Conservation (phyloP, 768 basidiomycete species). For the Mycena pura region DNA sequence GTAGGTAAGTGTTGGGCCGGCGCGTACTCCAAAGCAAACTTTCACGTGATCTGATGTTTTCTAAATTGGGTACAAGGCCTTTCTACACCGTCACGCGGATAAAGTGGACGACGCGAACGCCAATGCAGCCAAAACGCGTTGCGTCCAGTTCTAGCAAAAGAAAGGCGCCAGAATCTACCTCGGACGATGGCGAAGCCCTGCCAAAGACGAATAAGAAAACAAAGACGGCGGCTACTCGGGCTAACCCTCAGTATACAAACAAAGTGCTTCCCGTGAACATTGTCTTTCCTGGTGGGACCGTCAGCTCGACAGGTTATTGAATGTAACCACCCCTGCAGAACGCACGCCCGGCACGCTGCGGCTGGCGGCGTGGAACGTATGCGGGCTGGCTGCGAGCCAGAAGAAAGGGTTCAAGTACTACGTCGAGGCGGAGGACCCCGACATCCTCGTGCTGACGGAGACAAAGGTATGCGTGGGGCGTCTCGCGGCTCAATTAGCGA, state of each 20-base stretch:
- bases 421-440: conserved; percentile 85
- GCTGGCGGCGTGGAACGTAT: conserved; percentile 82
- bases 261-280: conserved; percentile 72
- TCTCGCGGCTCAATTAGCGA: not conserved
- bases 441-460: conserved; percentile 84
- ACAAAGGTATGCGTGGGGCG: conserved; percentile 65
- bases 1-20: no score
- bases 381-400: conserved; percentile 73
- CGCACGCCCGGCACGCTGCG: conserved; percentile 54
- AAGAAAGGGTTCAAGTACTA: conserved; percentile 90
- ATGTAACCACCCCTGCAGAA: not conserved
- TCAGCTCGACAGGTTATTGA: no score
- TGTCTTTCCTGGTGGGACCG: conserved; percentile 51
- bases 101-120: not conserved
- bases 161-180: conserved; percentile 21
- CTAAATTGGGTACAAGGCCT: no score
- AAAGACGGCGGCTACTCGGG: conserved; percentile 20
- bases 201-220: conserved; percentile 27
- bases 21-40: no score
- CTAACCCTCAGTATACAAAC: conserved; percentile 73
- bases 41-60: not conserved
- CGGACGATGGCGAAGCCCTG: not conserved
- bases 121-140: conserved; percentile 32
- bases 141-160: conserved; percentile 21
- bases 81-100: no score